Evolutionary conservation across 2,329 filamentous ascomycete genomes (phyloP).

Genomic region (Alternaria sp.): DNA sequence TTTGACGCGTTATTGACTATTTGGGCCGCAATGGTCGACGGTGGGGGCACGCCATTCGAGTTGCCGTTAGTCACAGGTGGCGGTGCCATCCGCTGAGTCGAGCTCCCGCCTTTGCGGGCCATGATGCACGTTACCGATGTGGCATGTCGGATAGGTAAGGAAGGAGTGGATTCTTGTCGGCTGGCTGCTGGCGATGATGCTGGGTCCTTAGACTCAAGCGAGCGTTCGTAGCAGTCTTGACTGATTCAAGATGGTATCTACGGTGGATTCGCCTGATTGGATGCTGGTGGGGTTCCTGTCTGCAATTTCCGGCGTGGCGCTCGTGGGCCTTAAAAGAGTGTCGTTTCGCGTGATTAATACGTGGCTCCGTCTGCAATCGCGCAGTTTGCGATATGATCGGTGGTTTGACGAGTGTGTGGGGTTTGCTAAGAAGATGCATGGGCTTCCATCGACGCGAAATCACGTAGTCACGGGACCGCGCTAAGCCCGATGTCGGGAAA

Average conservation of each 20-base stretch:
- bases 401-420: background rate
- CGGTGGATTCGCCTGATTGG: conserved; percentile 7
- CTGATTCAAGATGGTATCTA: background rate
- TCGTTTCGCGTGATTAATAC: background rate
- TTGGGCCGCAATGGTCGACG: conserved; percentile 86
- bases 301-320: background rate
- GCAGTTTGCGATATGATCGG: background rate
- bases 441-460: conserved; percentile 22
- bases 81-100: conserved; percentile 37
- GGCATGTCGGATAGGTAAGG: conserved; percentile 26
- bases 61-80: conserved; percentile 28
- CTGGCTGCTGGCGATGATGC: background rate
- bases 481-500: conserved; percentile 23
- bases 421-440: background rate
- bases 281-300: background rate
- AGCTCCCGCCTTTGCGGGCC: conserved; percentile 50
- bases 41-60: conserved; percentile 49
- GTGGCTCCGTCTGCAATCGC: background rate
- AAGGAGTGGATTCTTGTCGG: background rate
- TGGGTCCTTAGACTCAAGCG: background rate
- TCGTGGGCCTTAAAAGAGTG: background rate
- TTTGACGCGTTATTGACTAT: conserved; percentile 81
- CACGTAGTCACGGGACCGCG: conserved; percentile 32
- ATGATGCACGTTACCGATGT: conserved; percentile 39
- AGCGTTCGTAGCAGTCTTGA: background rate